phyloP scores from a whole-genome alignment of 495 filamentous ascomycete species.

The Cetradonia linearis region DNA sequence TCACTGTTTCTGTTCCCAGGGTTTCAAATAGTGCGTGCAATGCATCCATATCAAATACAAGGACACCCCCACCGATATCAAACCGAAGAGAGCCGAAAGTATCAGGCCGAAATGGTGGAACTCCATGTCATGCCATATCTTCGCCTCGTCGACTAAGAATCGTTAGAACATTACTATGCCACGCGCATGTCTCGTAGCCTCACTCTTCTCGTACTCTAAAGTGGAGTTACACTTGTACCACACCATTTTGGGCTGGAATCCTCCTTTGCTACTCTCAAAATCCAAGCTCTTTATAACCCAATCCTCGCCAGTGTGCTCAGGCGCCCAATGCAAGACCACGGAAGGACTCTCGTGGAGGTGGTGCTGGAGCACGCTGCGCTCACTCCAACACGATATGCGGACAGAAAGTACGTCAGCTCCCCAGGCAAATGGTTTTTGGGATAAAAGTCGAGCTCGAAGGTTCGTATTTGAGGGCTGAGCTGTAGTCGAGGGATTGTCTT shows the following conservation, averaged over 20 bases:
- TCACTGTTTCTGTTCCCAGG: constrained; percentile 70
- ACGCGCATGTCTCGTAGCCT: not conserved
- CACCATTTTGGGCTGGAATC: constrained; percentile 28
- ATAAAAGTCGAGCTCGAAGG: not conserved
- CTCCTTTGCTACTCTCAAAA: not conserved
- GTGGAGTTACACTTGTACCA: constrained; percentile 45
- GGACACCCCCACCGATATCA: constrained; percentile 37
- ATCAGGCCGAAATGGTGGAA: constrained; percentile 42
- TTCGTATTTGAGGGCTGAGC: not conserved
- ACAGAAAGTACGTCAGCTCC: not conserved
- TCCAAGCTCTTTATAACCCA: not conserved
- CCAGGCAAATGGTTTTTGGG: not conserved
- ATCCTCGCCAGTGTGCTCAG: not conserved
- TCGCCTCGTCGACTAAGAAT: constrained; percentile 29
- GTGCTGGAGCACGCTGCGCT: constrained; percentile 4
- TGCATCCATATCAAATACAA: constrained; percentile 58
- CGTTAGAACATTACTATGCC: constrained; percentile 9
- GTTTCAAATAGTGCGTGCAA: constrained; percentile 73
- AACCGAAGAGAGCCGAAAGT: constrained; percentile 38
- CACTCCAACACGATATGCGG: not conserved
- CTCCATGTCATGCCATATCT: constrained; percentile 39
- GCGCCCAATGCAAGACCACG: not conserved
- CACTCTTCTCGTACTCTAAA: constrained; percentile 38
- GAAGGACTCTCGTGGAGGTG: not conserved
- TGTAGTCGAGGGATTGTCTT: not conserved